phyloP scores from a whole-genome alignment of 768 basidiomycete genomes.

The Lentinus brumalis region DNA sequence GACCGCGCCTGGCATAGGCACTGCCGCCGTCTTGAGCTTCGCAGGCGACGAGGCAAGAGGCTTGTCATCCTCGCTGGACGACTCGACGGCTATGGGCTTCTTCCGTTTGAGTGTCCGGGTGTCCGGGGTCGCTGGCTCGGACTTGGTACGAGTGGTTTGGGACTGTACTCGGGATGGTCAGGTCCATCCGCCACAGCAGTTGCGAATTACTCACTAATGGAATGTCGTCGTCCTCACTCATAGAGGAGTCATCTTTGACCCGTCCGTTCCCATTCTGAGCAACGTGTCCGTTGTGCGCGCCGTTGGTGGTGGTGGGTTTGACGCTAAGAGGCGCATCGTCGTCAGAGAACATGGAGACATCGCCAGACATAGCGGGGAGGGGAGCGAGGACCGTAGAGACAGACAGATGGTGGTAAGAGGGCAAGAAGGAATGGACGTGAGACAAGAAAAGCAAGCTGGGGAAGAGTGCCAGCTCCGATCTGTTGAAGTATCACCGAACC shows the following conservation, averaged over 20 bases:
- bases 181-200: slow-evolving; percentile 1
- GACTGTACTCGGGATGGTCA: slow-evolving; percentile 42
- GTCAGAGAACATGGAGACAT: slow-evolving; percentile 56
- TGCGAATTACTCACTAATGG: slow-evolving; percentile 57
- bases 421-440: slow-evolving; percentile 29
- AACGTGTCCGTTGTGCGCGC: slow-evolving; percentile 41
- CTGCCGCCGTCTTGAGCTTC: slow-evolving; percentile 46
- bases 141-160: slow-evolving; percentile 54
- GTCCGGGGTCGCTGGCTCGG: slow-evolving; percentile 37
- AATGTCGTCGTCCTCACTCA: slow-evolving; percentile 74
- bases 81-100: slow-evolving; percentile 51
- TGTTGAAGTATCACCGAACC: slow-evolving; percentile 47
- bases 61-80: slow-evolving; percentile 72
- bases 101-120: slow-evolving; percentile 55
- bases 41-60: slow-evolving; percentile 74
- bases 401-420: slow-evolving; percentile 26
- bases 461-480: slow-evolving; percentile 23
- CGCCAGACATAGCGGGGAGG: slow-evolving; percentile 43
- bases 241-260: slow-evolving; percentile 45
- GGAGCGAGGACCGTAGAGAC: slow-evolving; percentile 19
- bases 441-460: slow-evolving; percentile 22
- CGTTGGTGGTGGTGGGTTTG: slow-evolving; percentile 37
- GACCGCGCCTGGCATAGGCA: slow-evolving; percentile 45
- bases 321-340: slow-evolving; percentile 56
- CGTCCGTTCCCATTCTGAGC: slow-evolving; percentile 47